Evolutionary conservation across 768 basidiomycete genomes (phyloP), one percentile per base, ranked within the genome.

Genomic region (Pleurotus ostreatus): DNA sequence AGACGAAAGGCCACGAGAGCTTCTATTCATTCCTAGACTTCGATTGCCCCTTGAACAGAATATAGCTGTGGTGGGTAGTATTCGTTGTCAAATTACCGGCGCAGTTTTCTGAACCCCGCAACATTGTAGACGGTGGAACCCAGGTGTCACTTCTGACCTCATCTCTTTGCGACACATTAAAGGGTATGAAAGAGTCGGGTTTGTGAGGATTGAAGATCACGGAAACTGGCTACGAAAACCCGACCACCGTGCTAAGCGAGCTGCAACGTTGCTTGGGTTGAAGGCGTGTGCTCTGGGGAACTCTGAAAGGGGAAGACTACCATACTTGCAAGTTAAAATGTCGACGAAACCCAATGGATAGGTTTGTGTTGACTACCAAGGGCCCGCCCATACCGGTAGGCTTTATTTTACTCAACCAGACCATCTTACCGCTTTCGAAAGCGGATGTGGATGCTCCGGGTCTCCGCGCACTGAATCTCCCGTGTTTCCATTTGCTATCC

Each of bases 181-280:
- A 78, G 67, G 74, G 48, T 98, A 94, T 64, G 85, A 91, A 63
- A 71, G 73, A 34, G 90, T 98, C 20, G 96, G 96, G 12, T 96
- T 95, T 0, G 89, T 98, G 2, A 74, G 95, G 49, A 95, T 98
- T 60, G 96, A 98, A 69, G 96, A 98, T 67, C 59, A 92, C 85
- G 0, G 69, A 76, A 56, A 75, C 78, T 11, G 91, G 91, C 5
- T 83, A 79, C 62, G 86, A 93, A 73, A 96, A 94, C 71, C 65
- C 97, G 59, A 97, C 96, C 0, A 88, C 85, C 5, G 89, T 92
- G 8, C 81, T 76, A 55, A 93, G 93, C 66, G 92, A 20, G 20
- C 20, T 20, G 20, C 20, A 20, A 92, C 56, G 80, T 88, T 3
- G 83, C 78, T 2, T 94, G 90, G 85, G 65, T 98, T 6, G 96